Base-by-base conservation (phyloP, 2,329 filamentous ascomycete genomes). In the Aureobasidium sp. region DNA sequence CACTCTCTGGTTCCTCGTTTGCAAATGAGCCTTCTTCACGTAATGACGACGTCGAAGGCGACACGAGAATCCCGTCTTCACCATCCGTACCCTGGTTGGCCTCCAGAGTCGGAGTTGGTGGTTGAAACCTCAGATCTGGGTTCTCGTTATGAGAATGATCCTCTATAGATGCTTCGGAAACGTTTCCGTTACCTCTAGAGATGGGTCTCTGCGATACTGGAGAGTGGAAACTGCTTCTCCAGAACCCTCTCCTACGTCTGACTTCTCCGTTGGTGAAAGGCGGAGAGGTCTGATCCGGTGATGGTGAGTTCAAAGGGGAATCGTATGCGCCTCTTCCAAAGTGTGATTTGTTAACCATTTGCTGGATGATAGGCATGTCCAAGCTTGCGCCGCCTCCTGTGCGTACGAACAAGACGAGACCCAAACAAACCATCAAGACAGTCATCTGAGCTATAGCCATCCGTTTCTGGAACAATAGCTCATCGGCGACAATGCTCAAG, bases 401-500 rank as follows among this genome's bases (percentile, higher is more conserved):
- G 43, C 77, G 66, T 4, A 75, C 77, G 72, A 97, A 97, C 41
- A 97, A 87, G 26, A 97, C 90, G 1, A 99, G 81, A 0, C 89
- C 87, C 10, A 99, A 84, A 68, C 92, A 96, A 50, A 93, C 85
- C 0, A 97, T 83, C 6, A 97, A 83, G 9, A 99, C 82, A 5
- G 95, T 84, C 50, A 89, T 92, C 74, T 97, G 94, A 37, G 96
- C 84, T 63, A 97, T 94, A 5, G 90, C 90, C 86, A 97, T 95
- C 64, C 93, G 84, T 76, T 97, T 97, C 75, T 87, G 84, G 72
- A 84, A 87, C 1, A 87, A 81, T 2, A 97, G 84, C 74, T 99
- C 94, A 70, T 97, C 93, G n/a, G 93, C 93, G 12, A 99, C 82
- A 36, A 97, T 81, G 63, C 89, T 92, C 44, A 99, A 83, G 27